Evolutionary conservation across 768 basidiomycete genomes (phyloP), one percentile per base, ranked within the genome.

Genomic region (Rossbeevera mucosa): DNA sequence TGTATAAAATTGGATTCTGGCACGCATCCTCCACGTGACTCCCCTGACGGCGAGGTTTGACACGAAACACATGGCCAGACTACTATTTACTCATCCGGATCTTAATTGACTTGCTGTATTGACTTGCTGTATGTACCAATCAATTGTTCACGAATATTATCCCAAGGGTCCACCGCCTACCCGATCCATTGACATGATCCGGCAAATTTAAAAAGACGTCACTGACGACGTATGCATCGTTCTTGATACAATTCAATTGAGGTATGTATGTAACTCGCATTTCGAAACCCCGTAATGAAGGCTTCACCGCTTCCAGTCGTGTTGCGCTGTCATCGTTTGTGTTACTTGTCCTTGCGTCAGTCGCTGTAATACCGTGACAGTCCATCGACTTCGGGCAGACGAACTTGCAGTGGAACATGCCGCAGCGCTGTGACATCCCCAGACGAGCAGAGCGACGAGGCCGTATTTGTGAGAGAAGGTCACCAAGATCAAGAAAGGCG

Each of bases 341-440:
- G 45, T 54, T 3, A 21, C 33, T 26, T 43, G 42, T 14, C 49
- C 26, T 7, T 41, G 51, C 8, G 48, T 21, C 43, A 54, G 41
- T 20, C 40, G 46, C 7, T 22, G 54, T 2, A 61, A 22, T 4
- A 64, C 62, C 3, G 70, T 18, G 5, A 70, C 0, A 70, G 64
- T 3, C 58, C 56, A 5, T 73, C 67, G 11, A 77, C 63, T 53
- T 79, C 76, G 7, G 72, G 59, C 3, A 69, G 54, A 14, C 78
- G 68, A 48, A 76, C 65, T 18, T 61, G 51, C 33, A 74, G 60
- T 29, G 72, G 67, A 31, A 65, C 64, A 28, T 55, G 61, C 16
- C 65, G 54, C n/a, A 61, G 58, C 6, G 47, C 64, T 59, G 55
- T 57, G 63, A 72, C 67, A 53, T 62, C 74, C 68, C 54, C 59